These are phyloP conservation scores for Collybia mongolica DNA, from an alignment of 768 basidiomycete species.

Conservation along the genomic window DNA sequence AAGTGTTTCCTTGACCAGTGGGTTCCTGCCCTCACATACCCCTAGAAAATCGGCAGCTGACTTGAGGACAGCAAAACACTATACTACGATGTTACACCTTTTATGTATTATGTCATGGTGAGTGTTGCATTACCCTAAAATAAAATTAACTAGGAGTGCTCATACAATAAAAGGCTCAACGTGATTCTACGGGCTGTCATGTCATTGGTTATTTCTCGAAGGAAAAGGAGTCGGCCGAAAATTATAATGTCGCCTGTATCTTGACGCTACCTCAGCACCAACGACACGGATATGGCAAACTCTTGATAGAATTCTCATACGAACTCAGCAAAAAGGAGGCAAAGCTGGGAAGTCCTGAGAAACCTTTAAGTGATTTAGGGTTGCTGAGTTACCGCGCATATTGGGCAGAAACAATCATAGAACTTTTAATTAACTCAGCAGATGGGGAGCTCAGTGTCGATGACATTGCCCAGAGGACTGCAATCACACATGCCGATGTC, in stretches of 20 bases:
- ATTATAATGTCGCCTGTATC: slow-evolving; percentile 99
- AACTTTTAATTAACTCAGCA: slow-evolving; percentile 72
- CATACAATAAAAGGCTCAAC: slow-evolving; percentile 54
- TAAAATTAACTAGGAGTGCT: slow-evolving; percentile 9
- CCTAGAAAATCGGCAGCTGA: slow-evolving; percentile 16
- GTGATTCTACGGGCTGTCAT: slow-evolving; percentile 91
- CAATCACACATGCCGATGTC: slow-evolving; percentile 93
- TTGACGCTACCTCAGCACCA: slow-evolving; percentile 98
- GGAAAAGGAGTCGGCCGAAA: slow-evolving; percentile 97
- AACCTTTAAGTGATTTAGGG: slow-evolving; percentile 93
- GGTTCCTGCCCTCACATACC: slow-evolving; percentile 28
- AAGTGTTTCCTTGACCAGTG: slow-evolving; percentile 99
- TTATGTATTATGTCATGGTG: slow-evolving; percentile 99
- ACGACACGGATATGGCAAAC: slow-evolving; percentile 91
- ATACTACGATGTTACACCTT: slow-evolving; percentile 99
- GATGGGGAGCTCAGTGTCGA: slow-evolving; percentile 89
- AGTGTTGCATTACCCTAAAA: slow-evolving; percentile 16
- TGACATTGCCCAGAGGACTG: slow-evolving; percentile 93
- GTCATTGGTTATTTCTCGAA: slow-evolving; percentile 98
- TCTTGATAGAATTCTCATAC: slow-evolving; percentile 98
- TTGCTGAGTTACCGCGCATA: slow-evolving; percentile 92
- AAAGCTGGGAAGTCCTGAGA: slow-evolving; percentile 96
- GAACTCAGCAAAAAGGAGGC: slow-evolving; percentile 95
- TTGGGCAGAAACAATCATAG: slow-evolving; percentile 97
- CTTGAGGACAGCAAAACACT: slow-evolving; percentile 77